These are phyloP conservation scores for Prunella vulgaris DNA, from an alignment of 257 asterid species.

Conservation along the genomic window DNA sequence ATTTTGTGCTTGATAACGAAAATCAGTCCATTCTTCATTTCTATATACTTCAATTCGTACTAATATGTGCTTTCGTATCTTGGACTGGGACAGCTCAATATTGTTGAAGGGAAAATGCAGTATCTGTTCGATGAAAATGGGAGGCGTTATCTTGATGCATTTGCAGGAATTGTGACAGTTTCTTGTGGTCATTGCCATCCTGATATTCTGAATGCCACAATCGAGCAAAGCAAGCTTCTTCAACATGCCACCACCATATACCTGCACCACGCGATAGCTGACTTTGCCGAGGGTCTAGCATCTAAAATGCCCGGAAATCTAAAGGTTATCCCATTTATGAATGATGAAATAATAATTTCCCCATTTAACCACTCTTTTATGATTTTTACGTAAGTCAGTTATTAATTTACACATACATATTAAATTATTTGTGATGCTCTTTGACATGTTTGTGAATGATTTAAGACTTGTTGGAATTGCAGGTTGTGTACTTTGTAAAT, in stretches of 20 bases:
- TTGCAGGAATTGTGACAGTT: conserved; percentile 94
- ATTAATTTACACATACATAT: not conserved
- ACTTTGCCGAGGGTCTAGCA: conserved; percentile 87
- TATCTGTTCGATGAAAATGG: conserved; percentile 85
- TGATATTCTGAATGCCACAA: conserved; percentile 55
- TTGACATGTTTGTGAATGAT: not conserved
- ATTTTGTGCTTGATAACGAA: not conserved
- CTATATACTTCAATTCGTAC: not conserved
- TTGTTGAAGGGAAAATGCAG: conserved; percentile 98
- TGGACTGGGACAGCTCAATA: conserved; percentile 57
- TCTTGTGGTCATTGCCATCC: conserved; percentile 99
- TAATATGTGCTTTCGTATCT: not conserved
- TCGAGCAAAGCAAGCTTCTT: conserved; percentile 86
- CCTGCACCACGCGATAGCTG: conserved; percentile 83
- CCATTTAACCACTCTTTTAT: not conserved
- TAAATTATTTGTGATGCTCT: not conserved
- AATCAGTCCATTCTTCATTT: too few relatives aligned
- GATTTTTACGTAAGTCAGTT: not conserved
- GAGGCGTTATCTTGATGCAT: conserved; percentile 89
- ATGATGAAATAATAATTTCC: not conserved
- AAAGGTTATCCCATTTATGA: conserved; percentile 38
- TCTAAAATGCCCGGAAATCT: conserved; percentile 92
- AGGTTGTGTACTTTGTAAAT: conserved; percentile 93
- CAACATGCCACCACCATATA: conserved; percentile 94
- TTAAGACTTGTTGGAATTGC: conserved; percentile 27